phyloP scores from a whole-genome alignment of 768 basidiomycete species.

The Kwoniella sp. region DNA sequence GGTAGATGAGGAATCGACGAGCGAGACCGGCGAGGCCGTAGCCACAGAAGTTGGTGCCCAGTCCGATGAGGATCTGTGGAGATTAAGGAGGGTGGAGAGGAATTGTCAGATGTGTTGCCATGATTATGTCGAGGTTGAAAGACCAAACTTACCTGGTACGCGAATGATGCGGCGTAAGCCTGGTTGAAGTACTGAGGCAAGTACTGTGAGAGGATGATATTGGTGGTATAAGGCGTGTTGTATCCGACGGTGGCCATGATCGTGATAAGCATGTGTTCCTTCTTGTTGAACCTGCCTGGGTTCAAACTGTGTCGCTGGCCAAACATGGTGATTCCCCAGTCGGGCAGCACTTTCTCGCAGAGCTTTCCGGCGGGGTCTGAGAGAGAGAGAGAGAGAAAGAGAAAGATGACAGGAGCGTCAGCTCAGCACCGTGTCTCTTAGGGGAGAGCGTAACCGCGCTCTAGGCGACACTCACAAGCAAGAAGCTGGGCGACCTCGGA shows the following conservation, averaged over 20 bases:
- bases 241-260: conserved; percentile 49
- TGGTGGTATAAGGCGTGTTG: conserved; percentile 42
- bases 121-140: neutral
- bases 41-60: conserved; percentile 86
- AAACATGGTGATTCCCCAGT: conserved; percentile 28
- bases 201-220: conserved; percentile 36
- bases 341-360: conserved; percentile 30
- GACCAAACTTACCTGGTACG: conserved; percentile 21
- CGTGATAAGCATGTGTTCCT: conserved; percentile 53
- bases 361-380: conserved; percentile 35
- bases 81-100: neutral
- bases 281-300: conserved; percentile 49
- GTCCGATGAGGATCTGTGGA: conserved; percentile 62
- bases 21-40: conserved; percentile 89
- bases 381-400: neutral
- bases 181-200: conserved; percentile 46
- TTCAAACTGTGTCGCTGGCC: conserved; percentile 38
- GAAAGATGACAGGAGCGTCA: no score
- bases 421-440: no score
- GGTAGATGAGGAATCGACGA: conserved; percentile 87
- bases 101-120: neutral
- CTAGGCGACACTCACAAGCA: conserved; percentile 52
- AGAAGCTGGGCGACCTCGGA: conserved; percentile 75
- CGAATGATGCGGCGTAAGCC: conserved; percentile 45
- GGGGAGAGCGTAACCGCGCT: no score